A percentile compares a stretch with the other conserved stretches of the same genome.
Conservation (phyloP, 495 filamentous ascomycete genomes). For the Emericellopsis terricola region DNA sequence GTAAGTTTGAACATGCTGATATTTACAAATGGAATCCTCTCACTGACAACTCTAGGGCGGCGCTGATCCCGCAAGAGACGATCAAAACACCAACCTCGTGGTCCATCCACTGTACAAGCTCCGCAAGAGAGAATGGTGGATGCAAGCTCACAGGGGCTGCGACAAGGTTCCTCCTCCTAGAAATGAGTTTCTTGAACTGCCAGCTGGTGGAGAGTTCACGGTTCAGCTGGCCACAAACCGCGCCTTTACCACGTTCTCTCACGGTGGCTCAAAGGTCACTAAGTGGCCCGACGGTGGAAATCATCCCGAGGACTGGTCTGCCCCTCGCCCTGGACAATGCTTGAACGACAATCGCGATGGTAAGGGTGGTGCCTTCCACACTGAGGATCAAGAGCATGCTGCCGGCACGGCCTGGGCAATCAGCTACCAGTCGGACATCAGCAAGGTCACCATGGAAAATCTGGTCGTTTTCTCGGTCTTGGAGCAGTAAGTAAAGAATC, state of each 20-base stretch:
- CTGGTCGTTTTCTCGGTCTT: conserved; percentile 31
- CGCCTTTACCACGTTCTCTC: conserved; percentile 28
- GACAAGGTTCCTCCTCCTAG: conserved; percentile 19
- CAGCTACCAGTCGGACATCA: conserved; percentile 27
- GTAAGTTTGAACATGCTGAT: background rate
- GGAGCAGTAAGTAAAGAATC: conserved; percentile 14
- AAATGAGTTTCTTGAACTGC: conserved; percentile 27
- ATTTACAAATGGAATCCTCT: background rate
- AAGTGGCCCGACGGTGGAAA: conserved; percentile 29
- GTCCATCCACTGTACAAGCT: conserved; percentile 26
- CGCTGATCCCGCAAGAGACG: conserved; percentile 11
- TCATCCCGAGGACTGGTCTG: conserved; percentile 27
- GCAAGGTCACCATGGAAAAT: conserved; percentile 30
- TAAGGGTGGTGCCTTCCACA: conserved; percentile 20
- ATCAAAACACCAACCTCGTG: conserved; percentile 23
- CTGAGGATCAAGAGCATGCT: conserved; percentile 21
- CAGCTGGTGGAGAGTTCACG: conserved; percentile 32
- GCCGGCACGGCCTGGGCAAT: conserved; percentile 37
- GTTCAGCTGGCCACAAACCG: conserved; percentile 37
- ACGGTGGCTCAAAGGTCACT: conserved; percentile 16
- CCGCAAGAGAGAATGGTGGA: conserved; percentile 28
- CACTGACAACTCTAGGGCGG: conserved; percentile 6
- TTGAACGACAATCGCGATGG: conserved; percentile 12
- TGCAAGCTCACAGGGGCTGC: conserved; percentile 31
- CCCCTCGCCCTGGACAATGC: conserved; percentile 14